A percentile compares a stretch with the other conserved stretches of the same genome.
These are phyloP conservation scores for Boletellus sp. DNA, from an alignment of 768 basidiomycete species.

Conservation along the genomic window DNA sequence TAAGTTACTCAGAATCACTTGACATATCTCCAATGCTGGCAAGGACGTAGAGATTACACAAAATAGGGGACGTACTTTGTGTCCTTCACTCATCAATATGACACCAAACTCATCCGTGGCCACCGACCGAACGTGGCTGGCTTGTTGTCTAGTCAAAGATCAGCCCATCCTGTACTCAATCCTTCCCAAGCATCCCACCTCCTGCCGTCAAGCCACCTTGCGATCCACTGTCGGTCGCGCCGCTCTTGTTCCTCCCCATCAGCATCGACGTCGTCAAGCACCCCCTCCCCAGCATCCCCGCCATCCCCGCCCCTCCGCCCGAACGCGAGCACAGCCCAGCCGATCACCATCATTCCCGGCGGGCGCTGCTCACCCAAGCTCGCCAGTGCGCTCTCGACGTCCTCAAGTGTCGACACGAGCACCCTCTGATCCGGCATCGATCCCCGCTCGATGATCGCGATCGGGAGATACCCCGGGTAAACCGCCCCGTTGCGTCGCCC, in stretches of 20 bases:
- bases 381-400: constrained; percentile 68
- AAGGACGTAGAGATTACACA: too few species aligned
- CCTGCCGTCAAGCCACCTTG: constrained; percentile 54
- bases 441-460: constrained; percentile 94
- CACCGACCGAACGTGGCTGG: too few species aligned
- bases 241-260: constrained; percentile 11
- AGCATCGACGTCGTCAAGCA: constrained; percentile 58
- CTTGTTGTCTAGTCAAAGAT: constrained; percentile 10
- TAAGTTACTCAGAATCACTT: too few species aligned
- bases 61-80: too few species aligned
- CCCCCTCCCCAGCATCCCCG: constrained; percentile 55
- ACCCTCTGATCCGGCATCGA: constrained; percentile 91
- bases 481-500: constrained; percentile 48
- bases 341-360: constrained; percentile 94
- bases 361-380: constrained; percentile 82
- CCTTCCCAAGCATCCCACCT: constrained; percentile 69
- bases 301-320: constrained; percentile 34
- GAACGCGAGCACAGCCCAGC: constrained; percentile 83
- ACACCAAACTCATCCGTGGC: neutral
- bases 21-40: too few species aligned
- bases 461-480: constrained; percentile 77
- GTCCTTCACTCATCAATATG: too few species aligned
- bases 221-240: constrained; percentile 42
- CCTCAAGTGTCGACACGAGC: constrained; percentile 69
- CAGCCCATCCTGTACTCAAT: constrained; percentile 47